A percentile compares a stretch with the other conserved stretches of the same genome.
phyloP scores from a whole-genome alignment of 306 rosid species.

The Glycine tomentella region DNA sequence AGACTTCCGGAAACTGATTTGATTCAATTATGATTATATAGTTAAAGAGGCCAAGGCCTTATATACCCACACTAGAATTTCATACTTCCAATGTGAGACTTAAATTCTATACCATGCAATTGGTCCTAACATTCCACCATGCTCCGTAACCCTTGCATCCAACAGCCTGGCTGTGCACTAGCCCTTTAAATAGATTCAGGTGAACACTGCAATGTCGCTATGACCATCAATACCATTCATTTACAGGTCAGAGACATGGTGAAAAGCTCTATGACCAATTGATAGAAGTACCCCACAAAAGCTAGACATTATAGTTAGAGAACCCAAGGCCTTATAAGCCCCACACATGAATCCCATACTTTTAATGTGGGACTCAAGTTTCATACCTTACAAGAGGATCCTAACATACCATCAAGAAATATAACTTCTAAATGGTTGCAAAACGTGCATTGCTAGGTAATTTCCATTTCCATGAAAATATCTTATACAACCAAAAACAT shows the following conservation, averaged over 20 bases:
- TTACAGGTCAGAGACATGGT: not conserved
- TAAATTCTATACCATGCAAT: not conserved
- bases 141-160: not conserved
- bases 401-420: constrained; percentile 1
- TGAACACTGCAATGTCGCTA: not conserved
- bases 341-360: not conserved
- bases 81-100: not conserved
- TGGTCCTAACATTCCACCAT: not conserved
- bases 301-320: not conserved
- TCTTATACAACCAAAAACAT: not conserved
- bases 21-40: not conserved
- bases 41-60: not conserved
- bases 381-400: not conserved
- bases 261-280: not conserved
- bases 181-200: not conserved
- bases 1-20: not conserved
- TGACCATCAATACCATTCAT: not conserved
- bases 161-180: not conserved
- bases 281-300: not conserved
- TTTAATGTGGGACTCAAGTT: not conserved
- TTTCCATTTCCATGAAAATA: constrained; percentile 21
- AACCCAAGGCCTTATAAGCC: not conserved
- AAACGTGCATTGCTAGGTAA: not conserved
- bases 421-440: not conserved
- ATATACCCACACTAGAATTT: not conserved